phyloP scores from a whole-genome alignment of 768 basidiomycete species.

The Boletus vinaceobasis region DNA sequence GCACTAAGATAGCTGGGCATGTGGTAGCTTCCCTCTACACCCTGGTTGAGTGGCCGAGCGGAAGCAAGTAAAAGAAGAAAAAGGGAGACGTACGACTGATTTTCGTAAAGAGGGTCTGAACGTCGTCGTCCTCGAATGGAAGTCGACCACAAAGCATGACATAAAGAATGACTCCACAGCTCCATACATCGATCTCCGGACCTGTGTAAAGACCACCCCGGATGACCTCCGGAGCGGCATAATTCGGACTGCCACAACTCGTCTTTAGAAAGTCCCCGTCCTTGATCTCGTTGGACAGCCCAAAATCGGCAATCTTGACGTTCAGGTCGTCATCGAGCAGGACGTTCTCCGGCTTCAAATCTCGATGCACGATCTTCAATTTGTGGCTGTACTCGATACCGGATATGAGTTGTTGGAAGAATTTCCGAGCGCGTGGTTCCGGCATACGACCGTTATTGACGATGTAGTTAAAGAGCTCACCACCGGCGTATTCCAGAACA shows the following conservation, averaged over 20 bases:
- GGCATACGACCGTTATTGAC: conserved; percentile 90
- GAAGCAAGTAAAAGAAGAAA: neutral
- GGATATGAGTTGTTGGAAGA: conserved; percentile 98
- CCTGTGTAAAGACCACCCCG: conserved; percentile 93
- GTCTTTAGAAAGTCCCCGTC: conserved; percentile 97
- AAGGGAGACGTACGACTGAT: conserved; percentile 66
- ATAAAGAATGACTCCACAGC: conserved; percentile 96
- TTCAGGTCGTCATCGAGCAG: conserved; percentile 80
- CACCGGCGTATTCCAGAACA: conserved; percentile 94
- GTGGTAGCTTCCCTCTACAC: conserved; percentile 78
- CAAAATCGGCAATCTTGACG: conserved; percentile 99
- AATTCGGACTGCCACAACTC: conserved; percentile 97
- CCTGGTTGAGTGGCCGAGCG: neutral
- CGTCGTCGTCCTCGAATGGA: conserved; percentile 97
- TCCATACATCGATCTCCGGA: conserved; percentile 99
- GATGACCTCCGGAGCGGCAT: conserved; percentile 98
- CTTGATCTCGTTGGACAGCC: conserved; percentile 91
- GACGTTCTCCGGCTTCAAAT: conserved; percentile 96
- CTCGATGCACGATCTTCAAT: conserved; percentile 96
- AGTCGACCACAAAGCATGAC: conserved; percentile 95
- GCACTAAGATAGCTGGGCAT: conserved; percentile 77
- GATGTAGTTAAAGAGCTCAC: conserved; percentile 98
- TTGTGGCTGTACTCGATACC: conserved; percentile 97
- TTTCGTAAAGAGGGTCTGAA: conserved; percentile 88
- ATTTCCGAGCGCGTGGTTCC: conserved; percentile 81